phyloP scores from a whole-genome alignment of 768 basidiomycete genomes.

The Inosperma sp. region DNA sequence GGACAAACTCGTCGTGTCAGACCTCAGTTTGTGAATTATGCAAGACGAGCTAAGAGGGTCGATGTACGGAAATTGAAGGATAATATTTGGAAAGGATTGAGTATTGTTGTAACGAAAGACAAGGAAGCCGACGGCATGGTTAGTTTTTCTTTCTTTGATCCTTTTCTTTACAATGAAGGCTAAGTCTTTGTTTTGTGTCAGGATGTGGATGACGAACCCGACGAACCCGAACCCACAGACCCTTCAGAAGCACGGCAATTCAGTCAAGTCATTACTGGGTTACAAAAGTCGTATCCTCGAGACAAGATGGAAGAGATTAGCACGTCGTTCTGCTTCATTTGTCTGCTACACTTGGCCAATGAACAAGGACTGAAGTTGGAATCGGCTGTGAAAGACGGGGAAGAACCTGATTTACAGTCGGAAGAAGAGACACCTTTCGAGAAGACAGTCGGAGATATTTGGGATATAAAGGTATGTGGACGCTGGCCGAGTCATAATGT shows the following conservation, averaged over 20 bases:
- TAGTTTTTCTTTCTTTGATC: conserved; percentile 13
- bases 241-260: conserved; percentile 66
- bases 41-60: conserved; percentile 92
- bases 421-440: conserved; percentile 11
- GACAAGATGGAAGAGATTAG: conserved; percentile 99
- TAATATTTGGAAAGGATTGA: conserved; percentile 92
- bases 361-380: conserved; percentile 90
- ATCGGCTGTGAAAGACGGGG: conserved; percentile 27
- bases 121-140: conserved; percentile 52
- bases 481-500: too few relatives aligned
- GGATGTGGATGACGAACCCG: conserved; percentile 49
- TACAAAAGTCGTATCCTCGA: conserved; percentile 77
- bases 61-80: conserved; percentile 97
- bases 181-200: conserved; percentile 22
- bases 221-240: conserved; percentile 48
- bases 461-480: conserved; percentile 68
- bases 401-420: conserved; percentile 12
- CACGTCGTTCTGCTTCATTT: conserved; percentile 99
- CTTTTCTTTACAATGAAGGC: not conserved
- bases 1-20: conserved; percentile 69
- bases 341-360: conserved; percentile 91
- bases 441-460: conserved; percentile 63
- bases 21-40: conserved; percentile 89
- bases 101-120: conserved; percentile 57
- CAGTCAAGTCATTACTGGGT: conserved; percentile 73